Base-by-base conservation (phyloP, 768 basidiomycete genomes). In the Boletales sp. region DNA sequence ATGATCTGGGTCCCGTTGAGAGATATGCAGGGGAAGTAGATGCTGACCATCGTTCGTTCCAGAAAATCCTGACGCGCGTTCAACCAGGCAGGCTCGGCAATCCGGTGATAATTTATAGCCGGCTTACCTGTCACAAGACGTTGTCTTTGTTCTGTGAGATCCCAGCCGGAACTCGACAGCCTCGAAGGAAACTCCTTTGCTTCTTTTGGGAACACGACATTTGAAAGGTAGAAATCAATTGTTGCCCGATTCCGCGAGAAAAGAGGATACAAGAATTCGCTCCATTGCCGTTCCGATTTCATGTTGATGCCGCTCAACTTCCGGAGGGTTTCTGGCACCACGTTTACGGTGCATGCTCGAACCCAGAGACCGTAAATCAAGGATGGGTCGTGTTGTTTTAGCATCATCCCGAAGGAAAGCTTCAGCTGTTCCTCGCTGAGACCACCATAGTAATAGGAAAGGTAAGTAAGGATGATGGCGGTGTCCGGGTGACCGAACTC, bases 401-500 rank as follows among this genome's bases (percentile, higher is more conserved):
- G 45, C 8, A 65, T 31, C 10, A 48, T 43, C 15, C 53, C 45
- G 43, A 65, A 63, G 4, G 40, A 50, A 3, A 7, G 19, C 18
- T 41, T 54, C 36, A 65, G 32, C 40, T 63, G 64, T 2, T 41
- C 32, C 6, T 50, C 37, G 8, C 34, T 36, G 3, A 65, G 52
- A 13, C 64, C 64, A 9, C 51, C 46, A 19, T 65, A 65, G 42
- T 65, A 63, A 47, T 65, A 65, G 40, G 49, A 44, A 6, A 50
- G 39, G 8, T 43, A 50, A 0, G 49, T 50, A 10, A 51, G 39
- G 17, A 45, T 43, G 42, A 65, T 53, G 5, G 47, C 43, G 8
- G 65, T 50, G 27, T 65, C 64, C 11, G 64, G 64, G 38, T 65
- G 64, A 5, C 57, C 59, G 30, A 65, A 65, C 37, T 65, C 64